Evolutionary conservation across 805 yeast genomes (phyloP), one percentile per base, ranked within the genome.

Genomic region (Pichia nakasei): DNA sequence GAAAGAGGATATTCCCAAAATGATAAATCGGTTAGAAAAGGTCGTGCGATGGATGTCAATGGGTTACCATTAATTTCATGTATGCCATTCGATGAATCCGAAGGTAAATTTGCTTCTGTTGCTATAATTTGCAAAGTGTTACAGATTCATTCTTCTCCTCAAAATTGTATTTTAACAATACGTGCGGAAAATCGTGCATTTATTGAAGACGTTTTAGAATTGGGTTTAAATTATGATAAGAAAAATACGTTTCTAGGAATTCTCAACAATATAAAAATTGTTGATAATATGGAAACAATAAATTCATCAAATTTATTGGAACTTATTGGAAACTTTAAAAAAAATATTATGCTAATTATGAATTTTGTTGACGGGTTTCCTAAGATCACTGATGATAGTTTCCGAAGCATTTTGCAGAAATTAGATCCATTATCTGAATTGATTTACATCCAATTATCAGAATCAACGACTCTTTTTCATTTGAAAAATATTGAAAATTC

Each of bases 371-470:
- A 29, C 7, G 17, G 15, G 6, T 29, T 29, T 8, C 9, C 32
- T 29, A 29, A 29, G 7, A 5, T 29, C 7, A 18, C n/a, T 19
- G 31, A 29, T 9, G 15, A 15, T 7, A 19, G 18, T 13, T 42
- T 45, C 13, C 42, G 35, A 24, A 35, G 33, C 15, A 53, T 61
- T 32, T 60, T 80, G 13, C 55, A 78, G 20, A 64, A 75, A 2
- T 60, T 81, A 19, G 70, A 81, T 11, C 88, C 88, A 0, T 58
- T 81, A 42, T 76, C 84, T 0, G 73, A 73, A 48, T 70, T 80
- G 0, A 60, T 81, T n/a, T 73, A 68, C 49, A 56, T 75, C 38
- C 85, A 79, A 54, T 63, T 81, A 42, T 52, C 59, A 0, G 41
- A 56, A 1, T 68, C 69, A 3, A 64, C 58, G 15, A 67, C 72